Evolutionary conservation across 2,329 filamentous ascomycete genomes (phyloP), one percentile per base, ranked within the genome.

Genomic region (Cladosporium velox): DNA sequence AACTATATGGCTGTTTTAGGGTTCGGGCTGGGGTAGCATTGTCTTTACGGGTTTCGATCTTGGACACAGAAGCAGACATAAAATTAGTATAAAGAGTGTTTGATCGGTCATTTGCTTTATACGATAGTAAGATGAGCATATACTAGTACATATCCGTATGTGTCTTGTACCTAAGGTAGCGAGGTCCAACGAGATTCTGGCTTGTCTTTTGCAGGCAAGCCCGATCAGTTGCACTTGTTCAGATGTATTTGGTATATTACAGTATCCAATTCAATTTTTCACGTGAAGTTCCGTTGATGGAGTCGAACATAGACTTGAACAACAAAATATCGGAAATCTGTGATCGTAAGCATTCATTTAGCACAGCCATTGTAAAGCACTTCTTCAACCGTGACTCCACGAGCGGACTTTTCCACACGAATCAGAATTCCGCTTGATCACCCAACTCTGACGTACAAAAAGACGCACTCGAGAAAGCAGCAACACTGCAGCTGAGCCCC

Each of bases 341-440:
- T 24, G 8, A 47, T 11, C 8, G 12, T 12, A n/a, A 47, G 4
- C 7, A 47, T 21, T 8, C 41, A 21, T 24, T 11, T 2, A 12
- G 8, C 4, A n/a, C 41, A 21, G 41, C 41, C 4, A 3, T 11
- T 21, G 10, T 11, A 47, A 21, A 21, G 41, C 41, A 21, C 10
- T 8, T 24, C 8, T 21, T 12, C 2, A 55, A 11, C n/a, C 14
- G 30, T 55, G 52, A 55, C 52, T 55, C 52, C 30, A 55, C 28
- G 14, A 54, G 28, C 52, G 52, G 28, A 21, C 52, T 55, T 55
- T 55, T 55, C 52, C 52, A 55, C 52, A 55, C 52, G 28, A 32
- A 47, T 55, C 52, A 55, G 38, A 55, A 55, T 55, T 55, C 52
- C 28, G 52, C 51, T 24, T n/a, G 21, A 55, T 55, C 28, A 34